A percentile compares a stretch with the other conserved stretches of the same genome.
Evolutionary conservation across 2,329 filamentous ascomycete species (phyloP).

Genomic region (Fusarium sarcochroum): DNA sequence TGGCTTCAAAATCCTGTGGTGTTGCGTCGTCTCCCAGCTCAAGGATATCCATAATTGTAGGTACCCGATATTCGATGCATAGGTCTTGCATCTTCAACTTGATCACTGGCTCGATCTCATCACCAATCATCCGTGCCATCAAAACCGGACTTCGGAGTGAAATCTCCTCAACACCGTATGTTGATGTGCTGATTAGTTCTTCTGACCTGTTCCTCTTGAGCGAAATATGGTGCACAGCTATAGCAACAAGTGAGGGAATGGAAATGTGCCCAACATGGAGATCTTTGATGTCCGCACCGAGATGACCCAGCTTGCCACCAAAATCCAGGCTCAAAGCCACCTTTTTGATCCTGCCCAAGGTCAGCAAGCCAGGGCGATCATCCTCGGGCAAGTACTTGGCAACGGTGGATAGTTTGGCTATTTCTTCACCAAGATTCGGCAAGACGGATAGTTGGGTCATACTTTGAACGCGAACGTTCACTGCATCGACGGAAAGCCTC

Average conservation of each 20-base stretch:
- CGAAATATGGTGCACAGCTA: conserved; percentile 76
- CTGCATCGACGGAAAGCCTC: conserved; percentile 74
- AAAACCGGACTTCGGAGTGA: conserved; percentile 66
- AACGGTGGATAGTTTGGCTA: conserved; percentile 86
- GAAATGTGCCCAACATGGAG: conserved; percentile 85
- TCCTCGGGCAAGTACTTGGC: conserved; percentile 97
- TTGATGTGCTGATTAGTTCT: conserved; percentile 74
- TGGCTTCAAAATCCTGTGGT: conserved; percentile 79
- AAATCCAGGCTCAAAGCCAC: conserved; percentile 74
- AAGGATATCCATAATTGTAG: conserved; percentile 84
- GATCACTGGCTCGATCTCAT: conserved; percentile 92
- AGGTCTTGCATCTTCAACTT: conserved; percentile 90
- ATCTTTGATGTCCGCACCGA: conserved; percentile 71
- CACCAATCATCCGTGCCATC: conserved; percentile 91
- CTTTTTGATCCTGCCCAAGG: conserved; percentile 76
- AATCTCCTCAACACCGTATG: conserved; percentile 48
- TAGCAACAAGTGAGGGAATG: conserved; percentile 83
- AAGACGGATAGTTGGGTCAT: conserved; percentile 77
- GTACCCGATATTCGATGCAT: conserved; percentile 89
- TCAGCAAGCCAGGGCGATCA: conserved; percentile 89
- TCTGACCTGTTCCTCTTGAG: conserved; percentile 77
- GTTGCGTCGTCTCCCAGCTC: conserved; percentile 77
- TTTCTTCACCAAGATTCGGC: conserved; percentile 80
- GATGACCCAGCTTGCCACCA: conserved; percentile 76
- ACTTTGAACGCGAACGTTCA: conserved; percentile 74